Percentiles rank a stretch among this genome's conserved stretches.
Conservation (phyloP, 2,329 filamentous ascomycete species). For the Emergomyces africanus region DNA sequence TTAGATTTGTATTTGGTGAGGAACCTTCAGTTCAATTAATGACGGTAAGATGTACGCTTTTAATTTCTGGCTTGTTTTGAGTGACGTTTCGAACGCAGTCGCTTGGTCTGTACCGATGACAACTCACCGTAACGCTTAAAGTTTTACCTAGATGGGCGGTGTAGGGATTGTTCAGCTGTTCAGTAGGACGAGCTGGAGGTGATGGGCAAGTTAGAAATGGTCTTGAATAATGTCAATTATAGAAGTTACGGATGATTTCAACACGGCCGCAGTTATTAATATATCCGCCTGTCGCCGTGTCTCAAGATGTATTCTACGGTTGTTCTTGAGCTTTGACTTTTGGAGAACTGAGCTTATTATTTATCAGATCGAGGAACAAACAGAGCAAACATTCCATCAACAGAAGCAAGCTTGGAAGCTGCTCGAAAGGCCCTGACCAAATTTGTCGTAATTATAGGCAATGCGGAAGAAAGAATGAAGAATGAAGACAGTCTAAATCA, state of each 20-base stretch:
- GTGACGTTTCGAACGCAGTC: neutral
- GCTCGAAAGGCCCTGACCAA: too few relatives aligned
- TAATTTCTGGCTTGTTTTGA: neutral
- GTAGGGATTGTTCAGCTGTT: neutral
- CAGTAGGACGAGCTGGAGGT: neutral
- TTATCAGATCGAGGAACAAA: constrained; percentile 1
- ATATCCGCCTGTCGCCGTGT: neutral
- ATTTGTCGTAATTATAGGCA: too few relatives aligned
- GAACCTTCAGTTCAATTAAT: neutral
- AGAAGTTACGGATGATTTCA: neutral
- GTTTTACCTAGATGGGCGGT: neutral
- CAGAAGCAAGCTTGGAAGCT: too few relatives aligned
- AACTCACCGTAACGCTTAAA: neutral
- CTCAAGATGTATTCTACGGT: neutral
- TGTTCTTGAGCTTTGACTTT: neutral
- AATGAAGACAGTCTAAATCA: neutral
- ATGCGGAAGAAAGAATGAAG: too few relatives aligned
- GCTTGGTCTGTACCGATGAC: too few relatives aligned
- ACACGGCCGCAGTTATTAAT: neutral
- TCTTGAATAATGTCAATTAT: neutral
- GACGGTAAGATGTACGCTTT: neutral
- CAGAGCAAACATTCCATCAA: neutral
- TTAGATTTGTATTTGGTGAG: neutral
- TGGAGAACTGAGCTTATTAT: neutral
- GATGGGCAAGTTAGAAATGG: neutral